Evolutionary conservation across 148 eudicot species (phyloP).

Genomic region (Nyssa sinensis): DNA sequence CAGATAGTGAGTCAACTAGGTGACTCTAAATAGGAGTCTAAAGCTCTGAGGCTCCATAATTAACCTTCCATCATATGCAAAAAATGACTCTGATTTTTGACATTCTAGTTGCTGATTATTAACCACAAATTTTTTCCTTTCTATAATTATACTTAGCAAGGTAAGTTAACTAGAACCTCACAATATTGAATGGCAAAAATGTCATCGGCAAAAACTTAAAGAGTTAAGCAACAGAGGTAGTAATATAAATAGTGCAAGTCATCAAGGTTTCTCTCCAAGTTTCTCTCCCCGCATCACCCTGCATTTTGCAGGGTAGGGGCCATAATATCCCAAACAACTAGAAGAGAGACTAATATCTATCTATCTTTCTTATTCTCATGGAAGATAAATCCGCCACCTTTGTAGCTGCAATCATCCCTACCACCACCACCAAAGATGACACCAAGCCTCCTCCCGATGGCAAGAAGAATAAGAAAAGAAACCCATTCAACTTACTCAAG

Average conservation of each 20-base stretch:
- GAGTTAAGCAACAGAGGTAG: neutral
- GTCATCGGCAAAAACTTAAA: neutral
- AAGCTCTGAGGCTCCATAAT: too few species aligned
- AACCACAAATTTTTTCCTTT: too few species aligned
- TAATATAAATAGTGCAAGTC: neutral
- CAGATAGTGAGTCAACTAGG: too few species aligned
- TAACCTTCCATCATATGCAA: too few species aligned
- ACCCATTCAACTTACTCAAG: constrained; percentile 13
- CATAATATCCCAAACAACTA: too few species aligned
- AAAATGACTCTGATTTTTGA: too few species aligned
- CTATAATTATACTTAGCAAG: too few species aligned
- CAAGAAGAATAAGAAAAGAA: constrained; percentile 17
- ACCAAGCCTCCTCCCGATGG: constrained; percentile 7
- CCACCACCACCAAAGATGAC: neutral
- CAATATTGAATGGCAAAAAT: neutral
- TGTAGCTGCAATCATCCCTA: neutral
- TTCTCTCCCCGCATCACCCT: constrained; percentile 5
- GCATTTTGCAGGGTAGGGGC: constrained; percentile 22
- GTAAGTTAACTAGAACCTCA: too few species aligned
- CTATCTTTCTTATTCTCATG: too few species aligned
- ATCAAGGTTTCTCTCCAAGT: neutral
- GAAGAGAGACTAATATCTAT: too few species aligned
- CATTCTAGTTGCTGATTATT: too few species aligned
- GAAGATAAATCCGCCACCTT: neutral
- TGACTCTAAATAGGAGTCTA: too few species aligned